These are phyloP conservation scores for Vaccinium darrowii DNA, from an alignment of 148 eudicot species.

Conservation along the genomic window DNA sequence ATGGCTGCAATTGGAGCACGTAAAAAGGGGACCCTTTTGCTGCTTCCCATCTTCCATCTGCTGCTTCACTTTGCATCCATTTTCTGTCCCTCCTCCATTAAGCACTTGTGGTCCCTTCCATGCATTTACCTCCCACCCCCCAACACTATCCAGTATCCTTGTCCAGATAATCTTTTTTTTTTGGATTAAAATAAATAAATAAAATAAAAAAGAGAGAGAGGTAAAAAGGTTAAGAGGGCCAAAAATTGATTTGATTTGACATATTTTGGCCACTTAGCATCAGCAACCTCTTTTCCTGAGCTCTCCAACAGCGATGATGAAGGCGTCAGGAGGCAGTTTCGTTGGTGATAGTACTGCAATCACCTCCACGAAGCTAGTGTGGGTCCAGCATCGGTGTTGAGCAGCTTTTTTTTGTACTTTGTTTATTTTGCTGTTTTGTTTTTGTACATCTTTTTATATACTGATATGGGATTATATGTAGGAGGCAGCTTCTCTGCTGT, in stretches of 20 bases:
- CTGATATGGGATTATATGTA: too few relatives aligned
- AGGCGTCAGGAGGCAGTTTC: too few relatives aligned
- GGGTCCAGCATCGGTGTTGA: too few relatives aligned
- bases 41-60: conserved; percentile 20
- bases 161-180: not conserved
- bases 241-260: conserved; percentile 16
- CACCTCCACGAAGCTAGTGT: too few relatives aligned
- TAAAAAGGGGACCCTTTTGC: not conserved
- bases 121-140: not conserved
- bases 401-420: too few relatives aligned
- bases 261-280: conserved; percentile 9
- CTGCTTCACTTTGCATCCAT: conserved; percentile 8
- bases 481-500: too few relatives aligned
- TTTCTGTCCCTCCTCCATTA: not conserved
- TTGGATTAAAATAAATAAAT: not conserved
- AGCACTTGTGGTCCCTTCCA: conserved; percentile 14
- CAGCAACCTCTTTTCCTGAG: too few relatives aligned
- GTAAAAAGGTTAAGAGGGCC: not conserved
- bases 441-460: too few relatives aligned
- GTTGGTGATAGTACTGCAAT: too few relatives aligned
- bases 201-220: not conserved
- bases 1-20: conserved; percentile 19
- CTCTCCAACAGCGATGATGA: too few relatives aligned
- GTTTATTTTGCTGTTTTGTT: too few relatives aligned
- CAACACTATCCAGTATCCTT: conserved; percentile 3